A percentile compares a stretch with the other conserved stretches of the same genome.
Evolutionary conservation across 2,329 filamentous ascomycete genomes (phyloP).

Genomic region (Botryosphaeria dothidea): DNA sequence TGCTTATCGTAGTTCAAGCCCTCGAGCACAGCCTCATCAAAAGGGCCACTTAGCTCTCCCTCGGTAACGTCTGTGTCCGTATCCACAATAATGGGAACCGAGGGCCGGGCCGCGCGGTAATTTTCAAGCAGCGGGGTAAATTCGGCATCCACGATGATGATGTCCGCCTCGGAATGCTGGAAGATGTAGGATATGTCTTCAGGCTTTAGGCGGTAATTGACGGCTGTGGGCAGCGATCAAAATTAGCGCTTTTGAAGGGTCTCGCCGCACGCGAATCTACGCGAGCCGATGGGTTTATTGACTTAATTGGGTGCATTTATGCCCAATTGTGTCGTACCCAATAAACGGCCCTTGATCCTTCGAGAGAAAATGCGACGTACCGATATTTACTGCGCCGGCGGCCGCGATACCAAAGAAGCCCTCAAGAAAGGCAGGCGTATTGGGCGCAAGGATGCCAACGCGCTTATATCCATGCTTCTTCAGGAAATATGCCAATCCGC

Average conservation of each 20-base stretch:
- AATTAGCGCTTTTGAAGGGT: background rate
- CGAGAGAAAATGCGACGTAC: conserved; percentile 30
- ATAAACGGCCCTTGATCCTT: too few species aligned
- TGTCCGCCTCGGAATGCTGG: conserved; percentile 80
- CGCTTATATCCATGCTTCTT: conserved; percentile 70
- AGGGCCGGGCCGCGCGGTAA: conserved; percentile 62
- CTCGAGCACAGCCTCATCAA: conserved; percentile 79
- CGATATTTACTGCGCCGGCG: conserved; percentile 75
- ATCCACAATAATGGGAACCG: conserved; percentile 75
- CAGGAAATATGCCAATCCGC: conserved; percentile 86
- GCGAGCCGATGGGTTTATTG: too few species aligned
- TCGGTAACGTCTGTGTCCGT: conserved; percentile 78
- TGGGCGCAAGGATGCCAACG: conserved; percentile 84
- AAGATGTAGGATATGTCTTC: conserved; percentile 93
- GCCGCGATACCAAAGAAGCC: conserved; percentile 84
- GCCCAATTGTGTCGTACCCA: too few species aligned
- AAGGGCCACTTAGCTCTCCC: conserved; percentile 74
- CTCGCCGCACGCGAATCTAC: too few species aligned
- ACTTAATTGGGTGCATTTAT: too few species aligned
- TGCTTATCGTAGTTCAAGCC: conserved; percentile 71
- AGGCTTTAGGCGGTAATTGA: conserved; percentile 74
- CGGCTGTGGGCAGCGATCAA: conserved; percentile 39
- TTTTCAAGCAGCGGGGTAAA: conserved; percentile 69
- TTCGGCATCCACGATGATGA: conserved; percentile 84
- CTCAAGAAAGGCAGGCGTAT: conserved; percentile 93